These are phyloP conservation scores for Mortierella sp. DNA, from an alignment of 371 early-diverging fungal species.

Conservation along the genomic window DNA sequence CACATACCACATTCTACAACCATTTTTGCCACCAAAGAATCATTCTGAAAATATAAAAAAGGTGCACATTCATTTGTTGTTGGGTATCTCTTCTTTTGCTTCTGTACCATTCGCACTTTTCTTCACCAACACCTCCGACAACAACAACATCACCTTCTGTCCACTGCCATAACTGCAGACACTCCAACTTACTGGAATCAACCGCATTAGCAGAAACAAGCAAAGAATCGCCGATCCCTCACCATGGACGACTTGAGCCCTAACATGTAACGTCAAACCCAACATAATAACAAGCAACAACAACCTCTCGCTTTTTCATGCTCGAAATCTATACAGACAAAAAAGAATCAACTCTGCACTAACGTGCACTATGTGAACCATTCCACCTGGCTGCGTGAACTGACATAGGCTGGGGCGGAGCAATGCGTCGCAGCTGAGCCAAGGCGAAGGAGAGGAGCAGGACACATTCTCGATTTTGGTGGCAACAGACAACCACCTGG, in stretches of 20 bases:
- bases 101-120: background rate
- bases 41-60: background rate
- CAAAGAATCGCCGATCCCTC: background rate
- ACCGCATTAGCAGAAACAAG: background rate
- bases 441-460: slow-evolving; percentile 23
- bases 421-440: slow-evolving; percentile 20
- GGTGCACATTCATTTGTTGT: background rate
- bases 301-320: background rate
- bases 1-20: background rate
- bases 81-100: background rate
- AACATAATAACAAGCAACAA: background rate
- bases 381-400: background rate
- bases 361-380: background rate
- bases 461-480: slow-evolving; percentile 77
- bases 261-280: background rate
- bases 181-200: background rate
- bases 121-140: background rate
- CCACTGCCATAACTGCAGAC: background rate
- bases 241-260: slow-evolving; percentile 7
- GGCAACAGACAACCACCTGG: slow-evolving; percentile 99
- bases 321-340: background rate
- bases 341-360: background rate
- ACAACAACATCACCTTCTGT: background rate
- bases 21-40: slow-evolving; percentile 2
- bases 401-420: slow-evolving; percentile 12